Conservation (phyloP, 176 grass and related monocot species). For the Eragrostis nindensis region DNA sequence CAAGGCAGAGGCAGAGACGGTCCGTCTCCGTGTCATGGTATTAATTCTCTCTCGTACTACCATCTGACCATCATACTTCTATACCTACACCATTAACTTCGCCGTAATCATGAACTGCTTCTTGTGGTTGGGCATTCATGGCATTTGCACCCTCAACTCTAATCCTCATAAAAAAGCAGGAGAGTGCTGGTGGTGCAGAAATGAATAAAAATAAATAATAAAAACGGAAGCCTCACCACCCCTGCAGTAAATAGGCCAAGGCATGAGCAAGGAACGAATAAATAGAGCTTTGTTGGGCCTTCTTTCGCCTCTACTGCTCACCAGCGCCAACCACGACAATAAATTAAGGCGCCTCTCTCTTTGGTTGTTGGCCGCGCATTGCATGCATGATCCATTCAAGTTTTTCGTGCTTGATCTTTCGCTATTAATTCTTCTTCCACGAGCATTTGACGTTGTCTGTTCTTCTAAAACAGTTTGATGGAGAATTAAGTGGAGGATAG, state of each 20-base stretch:
- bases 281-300: conserved; percentile 49
- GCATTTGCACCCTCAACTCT: conserved; percentile 35
- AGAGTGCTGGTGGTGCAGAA: conserved; percentile 25
- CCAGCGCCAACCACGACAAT: conserved; percentile 58
- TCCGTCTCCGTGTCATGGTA: conserved; percentile 35
- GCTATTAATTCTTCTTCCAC: conserved; percentile 33
- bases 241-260: conserved; percentile 48
- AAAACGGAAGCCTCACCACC: conserved; percentile 24
- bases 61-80: conserved; percentile 59
- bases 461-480: conserved; percentile 3
- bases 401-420: conserved; percentile 45
- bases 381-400: conserved; percentile 55
- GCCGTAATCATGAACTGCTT: conserved; percentile 62
- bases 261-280: conserved; percentile 47
- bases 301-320: conserved; percentile 33
- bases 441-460: conserved; percentile 9
- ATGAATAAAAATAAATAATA: conserved; percentile 20
- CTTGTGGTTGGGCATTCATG: conserved; percentile 74
- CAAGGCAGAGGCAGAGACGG: conserved; percentile 37
- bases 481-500: background rate
- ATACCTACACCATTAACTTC: conserved; percentile 74
- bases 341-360: conserved; percentile 60
- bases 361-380: conserved; percentile 52
- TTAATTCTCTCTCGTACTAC: conserved; percentile 53
- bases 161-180: conserved; percentile 47